Evolutionary conservation across 805 yeast genomes (phyloP).

Genomic region (Yamadazyma paraphyllophila): DNA sequence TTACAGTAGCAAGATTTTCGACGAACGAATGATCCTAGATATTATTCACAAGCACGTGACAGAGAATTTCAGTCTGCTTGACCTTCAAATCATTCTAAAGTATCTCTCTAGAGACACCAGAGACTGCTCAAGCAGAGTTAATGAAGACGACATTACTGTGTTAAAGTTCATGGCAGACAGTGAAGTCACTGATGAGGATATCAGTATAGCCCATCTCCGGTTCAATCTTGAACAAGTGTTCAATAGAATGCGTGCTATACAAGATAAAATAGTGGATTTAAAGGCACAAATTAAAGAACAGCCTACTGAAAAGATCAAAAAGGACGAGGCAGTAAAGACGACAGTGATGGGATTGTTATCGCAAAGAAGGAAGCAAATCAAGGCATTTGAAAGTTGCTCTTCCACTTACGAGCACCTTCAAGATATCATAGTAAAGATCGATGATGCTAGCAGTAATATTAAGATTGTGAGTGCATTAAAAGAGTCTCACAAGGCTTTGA

Average conservation of each 20-base stretch:
- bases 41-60: constrained; percentile 4
- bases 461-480: constrained; percentile 24
- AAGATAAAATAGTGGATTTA: constrained; percentile 16
- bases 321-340: constrained; percentile 18
- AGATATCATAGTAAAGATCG: constrained; percentile 28
- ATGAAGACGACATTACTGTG: constrained; percentile 14
- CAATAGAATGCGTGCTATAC: constrained; percentile 16
- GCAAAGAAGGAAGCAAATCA: constrained; percentile 7
- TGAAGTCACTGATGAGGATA: constrained; percentile 27
- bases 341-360: constrained; percentile 12
- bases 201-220: constrained; percentile 28
- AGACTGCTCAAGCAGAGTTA: constrained; percentile 9
- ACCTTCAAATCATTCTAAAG: constrained; percentile 25
- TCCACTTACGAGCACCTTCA: constrained; percentile 19
- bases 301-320: constrained; percentile 10
- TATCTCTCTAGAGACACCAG: constrained; percentile 28
- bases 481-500: constrained; percentile 24
- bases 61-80: constrained; percentile 14
- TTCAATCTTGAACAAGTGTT: constrained; percentile 19
- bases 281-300: constrained; percentile 17
- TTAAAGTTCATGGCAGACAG: constrained; percentile 20
- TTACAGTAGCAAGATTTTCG: constrained; percentile 10
- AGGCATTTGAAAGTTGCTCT: constrained; percentile 3
- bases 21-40: constrained; percentile 5
- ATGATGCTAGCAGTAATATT: constrained; percentile 33